Base-by-base conservation (phyloP, 805 yeast genomes). In the Alloascoidea africana region DNA sequence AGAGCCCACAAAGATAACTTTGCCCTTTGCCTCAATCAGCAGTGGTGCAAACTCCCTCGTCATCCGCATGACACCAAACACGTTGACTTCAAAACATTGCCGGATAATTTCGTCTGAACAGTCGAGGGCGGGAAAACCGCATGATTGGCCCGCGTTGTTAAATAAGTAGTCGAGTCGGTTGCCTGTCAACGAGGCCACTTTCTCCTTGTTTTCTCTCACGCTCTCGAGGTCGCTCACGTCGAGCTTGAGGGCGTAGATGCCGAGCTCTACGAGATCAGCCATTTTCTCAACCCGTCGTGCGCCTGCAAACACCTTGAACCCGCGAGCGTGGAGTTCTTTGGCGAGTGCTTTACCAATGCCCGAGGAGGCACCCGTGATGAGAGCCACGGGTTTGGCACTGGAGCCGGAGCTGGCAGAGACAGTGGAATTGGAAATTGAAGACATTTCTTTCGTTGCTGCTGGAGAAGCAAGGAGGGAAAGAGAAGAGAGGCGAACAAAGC, bases 311-410 rank as follows among this genome's bases (percentile, higher is more conserved):
- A 81, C 85, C 41, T 60, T 58, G 53, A 65, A 23, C 13, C 30
- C 30, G n/a, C 30, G 30, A n/a, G 30, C 30, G n/a, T 23, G 30
- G 30, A 84, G 75, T 54, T 87, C 94, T 36, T 67, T 58, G 13
- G 96, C 97, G 5, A 95, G 86, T 38, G 94, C 91, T 46, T 73
- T 74, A 6, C 97, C 98, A 50, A 89, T 89, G 39, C 97, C 97
- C 11, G 95, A 75, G 17, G 95, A 83, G 4, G 97, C 97, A 43
- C 97, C 97, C n/a, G 97, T 84, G 50, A 89, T 78, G 33, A 89
- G 68, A 19, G 30, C 30, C n/a, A n/a, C n/a, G n/a, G n/a, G n/a
- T n/a, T n/a, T n/a, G n/a, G n/a, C n/a, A n/a, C n/a, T n/a, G n/a
- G n/a, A n/a, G n/a, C n/a, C n/a, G n/a, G n/a, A n/a, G n/a, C n/a